These are phyloP conservation scores for Tephrocybe rancida DNA, from an alignment of 768 basidiomycete genomes.

Conservation along the genomic window DNA sequence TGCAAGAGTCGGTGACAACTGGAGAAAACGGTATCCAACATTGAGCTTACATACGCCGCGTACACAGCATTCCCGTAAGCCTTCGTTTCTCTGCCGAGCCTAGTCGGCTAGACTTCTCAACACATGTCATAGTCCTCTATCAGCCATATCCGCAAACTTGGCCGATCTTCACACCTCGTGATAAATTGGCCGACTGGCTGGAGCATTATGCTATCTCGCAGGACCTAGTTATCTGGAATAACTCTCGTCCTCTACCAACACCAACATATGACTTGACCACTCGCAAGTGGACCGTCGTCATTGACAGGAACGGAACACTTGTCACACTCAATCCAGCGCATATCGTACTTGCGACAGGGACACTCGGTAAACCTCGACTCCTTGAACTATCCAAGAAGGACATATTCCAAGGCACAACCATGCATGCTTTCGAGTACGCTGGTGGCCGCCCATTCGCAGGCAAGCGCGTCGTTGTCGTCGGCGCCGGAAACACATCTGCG, in stretches of 20 bases:
- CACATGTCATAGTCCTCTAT: slow-evolving; percentile 35
- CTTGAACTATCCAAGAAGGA: slow-evolving; percentile 27
- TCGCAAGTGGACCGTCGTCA: slow-evolving; percentile 35
- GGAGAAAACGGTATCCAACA: slow-evolving; percentile 55
- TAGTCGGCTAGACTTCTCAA: background rate
- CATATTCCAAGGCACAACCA: slow-evolving; percentile 29
- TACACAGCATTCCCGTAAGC: slow-evolving; percentile 15
- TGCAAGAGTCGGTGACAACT: slow-evolving; percentile 56
- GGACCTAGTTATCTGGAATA: slow-evolving; percentile 47
- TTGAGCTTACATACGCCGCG: slow-evolving; percentile 41
- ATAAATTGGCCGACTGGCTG: slow-evolving; percentile 46
- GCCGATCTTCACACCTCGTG: slow-evolving; percentile 42
- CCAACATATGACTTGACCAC: slow-evolving; percentile 34
- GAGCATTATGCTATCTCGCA: slow-evolving; percentile 41
- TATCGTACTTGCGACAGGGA: slow-evolving; percentile 41
- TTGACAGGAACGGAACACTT: slow-evolving; percentile 28
- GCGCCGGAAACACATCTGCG: slow-evolving; percentile 41
- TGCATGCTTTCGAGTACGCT: slow-evolving; percentile 34
- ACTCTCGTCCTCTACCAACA: slow-evolving; percentile 28
- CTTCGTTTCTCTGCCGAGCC: background rate
- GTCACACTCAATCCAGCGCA: slow-evolving; percentile 37
- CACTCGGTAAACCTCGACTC: slow-evolving; percentile 33
- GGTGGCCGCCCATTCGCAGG: slow-evolving; percentile 31
- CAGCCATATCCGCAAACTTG: slow-evolving; percentile 38
- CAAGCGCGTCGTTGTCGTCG: slow-evolving; percentile 40